Percentiles rank a stretch among this genome's conserved stretches.
phyloP scores from a whole-genome alignment of 768 basidiomycete genomes.

The Cubamyces lactineus region DNA sequence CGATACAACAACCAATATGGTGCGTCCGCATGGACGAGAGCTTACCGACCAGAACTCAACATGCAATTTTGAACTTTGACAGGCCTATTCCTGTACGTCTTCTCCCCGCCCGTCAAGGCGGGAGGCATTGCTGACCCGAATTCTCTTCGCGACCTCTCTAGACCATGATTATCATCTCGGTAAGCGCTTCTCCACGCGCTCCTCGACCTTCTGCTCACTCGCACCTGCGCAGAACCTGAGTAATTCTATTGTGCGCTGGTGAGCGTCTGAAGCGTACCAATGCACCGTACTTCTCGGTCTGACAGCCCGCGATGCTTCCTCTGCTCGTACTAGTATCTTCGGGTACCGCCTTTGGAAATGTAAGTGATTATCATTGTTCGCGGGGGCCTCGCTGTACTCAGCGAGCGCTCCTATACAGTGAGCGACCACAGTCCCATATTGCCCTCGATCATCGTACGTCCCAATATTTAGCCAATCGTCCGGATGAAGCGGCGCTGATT shows the following conservation, averaged over 20 bases:
- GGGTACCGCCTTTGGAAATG: slow-evolving; percentile 25
- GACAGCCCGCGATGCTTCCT: background rate
- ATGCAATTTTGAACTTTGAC: too few relatives aligned
- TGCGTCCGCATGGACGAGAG: background rate
- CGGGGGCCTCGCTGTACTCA: background rate
- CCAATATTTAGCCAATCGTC: background rate
- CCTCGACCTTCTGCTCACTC: too few relatives aligned
- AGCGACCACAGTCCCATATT: slow-evolving; percentile 11
- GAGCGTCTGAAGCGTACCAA: background rate
- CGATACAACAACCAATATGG: slow-evolving; percentile 5
- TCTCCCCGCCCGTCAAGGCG: background rate
- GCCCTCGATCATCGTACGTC: slow-evolving; percentile 14
- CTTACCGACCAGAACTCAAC: background rate
- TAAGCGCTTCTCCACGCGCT: background rate
- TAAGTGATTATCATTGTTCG: background rate
- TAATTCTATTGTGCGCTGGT: slow-evolving; percentile 27
- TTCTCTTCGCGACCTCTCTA: background rate
- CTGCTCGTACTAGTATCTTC: slow-evolving; percentile 13
- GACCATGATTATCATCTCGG: slow-evolving; percentile 16
- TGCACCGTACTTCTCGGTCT: too few relatives aligned
- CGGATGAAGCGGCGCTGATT: background rate
- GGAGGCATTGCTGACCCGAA: background rate
- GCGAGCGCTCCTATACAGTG: background rate
- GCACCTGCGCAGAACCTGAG: slow-evolving; percentile 16
- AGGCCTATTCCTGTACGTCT: slow-evolving; percentile 1